Evolutionary conservation across 2,329 filamentous ascomycete species (phyloP), one percentile per base, ranked within the genome.

Genomic region (Pseudogymnoascus sp.): DNA sequence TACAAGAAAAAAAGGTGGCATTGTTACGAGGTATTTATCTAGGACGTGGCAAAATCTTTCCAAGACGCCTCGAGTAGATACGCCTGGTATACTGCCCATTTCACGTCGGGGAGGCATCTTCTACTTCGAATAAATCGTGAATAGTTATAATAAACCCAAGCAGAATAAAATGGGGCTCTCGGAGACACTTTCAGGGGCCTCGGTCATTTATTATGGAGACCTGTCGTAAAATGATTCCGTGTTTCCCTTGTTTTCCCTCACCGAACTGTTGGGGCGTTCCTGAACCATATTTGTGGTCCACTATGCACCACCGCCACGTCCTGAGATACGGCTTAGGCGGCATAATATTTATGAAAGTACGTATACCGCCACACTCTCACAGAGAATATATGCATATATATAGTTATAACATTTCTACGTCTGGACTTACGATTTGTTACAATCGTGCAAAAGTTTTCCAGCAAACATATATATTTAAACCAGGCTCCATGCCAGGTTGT

Each of bases 161-260:
- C n/a, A 6, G 33, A 53, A 53, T 33, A 53, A 33, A 53, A 28
- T 4, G 22, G 41, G 12, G 14, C 12, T 6, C 4, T 7, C 25
- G 9, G 9, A 53, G 15, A 33, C 9, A 25, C 47, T 15, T 53
- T 9, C n/a, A 53, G 18, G 28, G 5, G 18, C 47, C 47, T 53
- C 47, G 47, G 47, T 53, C 47, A 53, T 53, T 53, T 33, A 53
- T 18, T 25, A 28, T 53, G 47, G 47, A 33, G 47, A 53, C 47
- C 11, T 18, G 25, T 33, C 8, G 43, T 33, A 53, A 53, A 18
- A 30, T 53, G n/a, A 9, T 14, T 18, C 47, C 25, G 25, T 53
- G n/a, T 53, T 6, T n/a, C 6, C 12, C 12, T 14, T 25, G 22
- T 28, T 33, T 53, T 53, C 28, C 22, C n/a, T 18, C 47, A 33